phyloP scores from a whole-genome alignment of 768 basidiomycete species.

The Leccinum ochraceum region DNA sequence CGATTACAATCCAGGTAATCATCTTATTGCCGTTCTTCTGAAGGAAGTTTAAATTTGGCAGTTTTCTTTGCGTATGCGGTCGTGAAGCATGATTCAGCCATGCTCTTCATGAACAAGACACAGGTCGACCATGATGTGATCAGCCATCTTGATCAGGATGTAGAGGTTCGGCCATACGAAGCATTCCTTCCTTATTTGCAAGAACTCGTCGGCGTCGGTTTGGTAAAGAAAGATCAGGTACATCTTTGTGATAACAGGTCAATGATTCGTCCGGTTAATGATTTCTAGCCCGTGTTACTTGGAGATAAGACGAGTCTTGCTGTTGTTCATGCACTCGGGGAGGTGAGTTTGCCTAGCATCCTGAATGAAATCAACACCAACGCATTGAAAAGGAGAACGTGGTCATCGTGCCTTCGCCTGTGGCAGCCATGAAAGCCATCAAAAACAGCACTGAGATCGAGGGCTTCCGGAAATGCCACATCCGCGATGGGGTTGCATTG shows the following conservation, averaged over 20 bases:
- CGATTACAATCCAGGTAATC: constrained; percentile 75
- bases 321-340: constrained; percentile 75
- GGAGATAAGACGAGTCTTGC: constrained; percentile 81
- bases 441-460: constrained; percentile 82
- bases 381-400: constrained; percentile 52
- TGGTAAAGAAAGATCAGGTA: constrained; percentile 36
- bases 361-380: not conserved
- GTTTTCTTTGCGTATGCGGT: constrained; percentile 95
- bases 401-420: constrained; percentile 63
- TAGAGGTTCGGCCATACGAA: constrained; percentile 72
- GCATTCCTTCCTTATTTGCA: constrained; percentile 65
- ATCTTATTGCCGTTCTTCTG: not conserved
- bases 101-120: constrained; percentile 65
- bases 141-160: constrained; percentile 52
- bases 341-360: constrained; percentile 40
- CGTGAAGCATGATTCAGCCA: constrained; percentile 56
- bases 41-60: constrained; percentile 25
- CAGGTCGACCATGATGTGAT: constrained; percentile 45
- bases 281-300: constrained; percentile 67
- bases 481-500: constrained; percentile 88
- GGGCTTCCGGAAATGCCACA: constrained; percentile 87
- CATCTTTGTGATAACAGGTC: constrained; percentile 7
- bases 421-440: constrained; percentile 78
- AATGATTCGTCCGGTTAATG: not conserved
- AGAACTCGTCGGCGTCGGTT: constrained; percentile 41